A percentile compares a stretch with the other conserved stretches of the same genome.
These are phyloP conservation scores for Actinidia arguta DNA, from an alignment of 179 eudicot genomes.

Conservation along the genomic window DNA sequence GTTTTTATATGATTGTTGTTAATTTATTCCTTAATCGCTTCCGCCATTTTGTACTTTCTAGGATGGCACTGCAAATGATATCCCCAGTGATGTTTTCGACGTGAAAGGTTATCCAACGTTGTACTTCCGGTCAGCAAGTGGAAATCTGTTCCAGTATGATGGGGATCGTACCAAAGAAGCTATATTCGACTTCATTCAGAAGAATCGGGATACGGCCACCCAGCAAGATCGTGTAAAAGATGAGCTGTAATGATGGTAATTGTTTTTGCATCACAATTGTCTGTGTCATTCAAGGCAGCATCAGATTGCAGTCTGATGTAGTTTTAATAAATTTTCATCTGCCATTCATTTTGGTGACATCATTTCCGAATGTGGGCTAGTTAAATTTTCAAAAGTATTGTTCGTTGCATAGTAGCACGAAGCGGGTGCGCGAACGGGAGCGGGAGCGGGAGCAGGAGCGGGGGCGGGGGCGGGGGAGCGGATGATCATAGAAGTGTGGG, in stretches of 20 bases:
- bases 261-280: background rate
- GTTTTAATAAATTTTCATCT: background rate
- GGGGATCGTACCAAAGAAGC: slow-evolving; percentile 83
- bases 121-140: slow-evolving; percentile 81
- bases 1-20: background rate
- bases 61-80: slow-evolving; percentile 97
- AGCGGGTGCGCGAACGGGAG: background rate
- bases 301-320: background rate
- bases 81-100: slow-evolving; percentile 61
- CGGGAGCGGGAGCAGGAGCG: no score
- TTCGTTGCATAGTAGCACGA: background rate
- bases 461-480: no score
- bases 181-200: slow-evolving; percentile 68
- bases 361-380: no score
- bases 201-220: slow-evolving; percentile 57
- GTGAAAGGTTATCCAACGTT: slow-evolving; percentile 90
- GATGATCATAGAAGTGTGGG: no score
- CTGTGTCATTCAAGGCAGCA: background rate
- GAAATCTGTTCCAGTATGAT: slow-evolving; percentile 57
- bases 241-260: slow-evolving; percentile 67
- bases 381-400: background rate
- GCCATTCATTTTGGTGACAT: background rate
- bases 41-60: slow-evolving; percentile 17
- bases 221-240: slow-evolving; percentile 49
- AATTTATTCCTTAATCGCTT: no score